Evolutionary conservation across 169 alveolate species (phyloP).

Genomic region (Cystoisospora suis): DNA sequence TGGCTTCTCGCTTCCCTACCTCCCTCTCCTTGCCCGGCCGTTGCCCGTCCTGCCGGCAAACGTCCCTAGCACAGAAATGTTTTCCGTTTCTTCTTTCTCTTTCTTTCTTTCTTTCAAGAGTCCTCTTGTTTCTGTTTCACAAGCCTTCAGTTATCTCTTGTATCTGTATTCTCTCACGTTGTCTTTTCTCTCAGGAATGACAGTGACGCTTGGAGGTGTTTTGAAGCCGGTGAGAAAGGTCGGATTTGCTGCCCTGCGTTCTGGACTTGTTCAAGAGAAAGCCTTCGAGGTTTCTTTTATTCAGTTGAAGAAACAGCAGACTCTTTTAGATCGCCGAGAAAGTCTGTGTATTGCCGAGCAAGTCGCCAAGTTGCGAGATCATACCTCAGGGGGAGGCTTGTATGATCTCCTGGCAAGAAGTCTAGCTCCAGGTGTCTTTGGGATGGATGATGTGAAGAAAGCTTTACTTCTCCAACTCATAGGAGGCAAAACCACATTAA

Average conservation of each 20-base stretch:
- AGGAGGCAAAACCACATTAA: slow-evolving; percentile 93
- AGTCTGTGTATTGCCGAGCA: not conserved
- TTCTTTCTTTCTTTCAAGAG: not conserved
- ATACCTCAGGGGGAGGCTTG: not conserved
- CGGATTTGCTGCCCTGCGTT: slow-evolving; percentile 40
- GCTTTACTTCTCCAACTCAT: slow-evolving; percentile 47
- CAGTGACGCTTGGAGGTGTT: slow-evolving; percentile 47
- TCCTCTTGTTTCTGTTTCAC: not conserved
- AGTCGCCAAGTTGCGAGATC: slow-evolving; percentile 24
- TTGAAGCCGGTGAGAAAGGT: slow-evolving; percentile 43
- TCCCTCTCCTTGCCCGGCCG: not conserved
- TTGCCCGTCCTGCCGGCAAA: not conserved
- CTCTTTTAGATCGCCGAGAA: not conserved
- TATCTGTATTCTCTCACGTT: not conserved
- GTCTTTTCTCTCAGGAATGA: slow-evolving; percentile 14
- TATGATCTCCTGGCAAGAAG: slow-evolving; percentile 87
- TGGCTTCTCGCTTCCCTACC: not conserved
- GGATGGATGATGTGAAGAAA: slow-evolving; percentile 96
- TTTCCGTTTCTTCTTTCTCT: not conserved
- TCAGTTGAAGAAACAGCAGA: slow-evolving; percentile 29
- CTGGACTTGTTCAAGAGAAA: slow-evolving; percentile 35
- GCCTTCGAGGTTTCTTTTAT: not conserved
- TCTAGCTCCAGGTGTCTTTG: slow-evolving; percentile 97
- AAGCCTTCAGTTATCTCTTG: not conserved
- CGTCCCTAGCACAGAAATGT: not conserved